Evolutionary conservation across 495 filamentous ascomycete species (phyloP).

Genomic region (Aspergillus saccharolyticus): DNA sequence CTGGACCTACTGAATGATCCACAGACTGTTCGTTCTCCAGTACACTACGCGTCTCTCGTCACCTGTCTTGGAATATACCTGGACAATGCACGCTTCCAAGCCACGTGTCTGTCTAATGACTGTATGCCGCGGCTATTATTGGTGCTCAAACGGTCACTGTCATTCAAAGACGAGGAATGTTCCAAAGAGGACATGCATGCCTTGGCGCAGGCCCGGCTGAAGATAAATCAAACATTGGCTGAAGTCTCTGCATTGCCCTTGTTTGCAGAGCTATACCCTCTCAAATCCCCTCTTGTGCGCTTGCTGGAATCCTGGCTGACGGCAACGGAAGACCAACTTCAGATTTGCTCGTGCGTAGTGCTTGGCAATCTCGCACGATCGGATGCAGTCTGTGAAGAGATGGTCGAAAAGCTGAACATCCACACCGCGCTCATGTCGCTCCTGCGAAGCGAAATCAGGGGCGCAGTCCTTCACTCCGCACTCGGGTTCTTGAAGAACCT

Average conservation of each 20-base stretch:
- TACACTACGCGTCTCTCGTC: slow-evolving; percentile 31
- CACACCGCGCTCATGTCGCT: slow-evolving; percentile 52
- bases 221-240: slow-evolving; percentile 53
- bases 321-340: slow-evolving; percentile 51
- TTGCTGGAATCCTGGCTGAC: slow-evolving; percentile 54
- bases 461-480: slow-evolving; percentile 58
- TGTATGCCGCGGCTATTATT: slow-evolving; percentile 30
- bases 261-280: slow-evolving; percentile 49
- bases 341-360: slow-evolving; percentile 68
- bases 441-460: slow-evolving; percentile 40
- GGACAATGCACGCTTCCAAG: slow-evolving; percentile 39
- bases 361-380: slow-evolving; percentile 75
- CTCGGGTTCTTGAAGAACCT: slow-evolving; percentile 79
- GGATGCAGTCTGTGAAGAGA: slow-evolving; percentile 54
- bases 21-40: slow-evolving; percentile 21
- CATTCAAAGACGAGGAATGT: slow-evolving; percentile 23
- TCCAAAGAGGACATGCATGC: slow-evolving; percentile 45
- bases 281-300: slow-evolving; percentile 42
- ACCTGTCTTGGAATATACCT: slow-evolving; percentile 32
- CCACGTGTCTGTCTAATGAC: slow-evolving; percentile 32
- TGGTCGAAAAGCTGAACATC: slow-evolving; percentile 51
- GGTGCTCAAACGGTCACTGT: slow-evolving; percentile 29
- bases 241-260: slow-evolving; percentile 57
- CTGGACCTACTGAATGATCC: slow-evolving; percentile 27
- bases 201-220: slow-evolving; percentile 49